Base-by-base conservation (phyloP, 106 monocot genomes). In the Dioscorea zingiberensis region DNA sequence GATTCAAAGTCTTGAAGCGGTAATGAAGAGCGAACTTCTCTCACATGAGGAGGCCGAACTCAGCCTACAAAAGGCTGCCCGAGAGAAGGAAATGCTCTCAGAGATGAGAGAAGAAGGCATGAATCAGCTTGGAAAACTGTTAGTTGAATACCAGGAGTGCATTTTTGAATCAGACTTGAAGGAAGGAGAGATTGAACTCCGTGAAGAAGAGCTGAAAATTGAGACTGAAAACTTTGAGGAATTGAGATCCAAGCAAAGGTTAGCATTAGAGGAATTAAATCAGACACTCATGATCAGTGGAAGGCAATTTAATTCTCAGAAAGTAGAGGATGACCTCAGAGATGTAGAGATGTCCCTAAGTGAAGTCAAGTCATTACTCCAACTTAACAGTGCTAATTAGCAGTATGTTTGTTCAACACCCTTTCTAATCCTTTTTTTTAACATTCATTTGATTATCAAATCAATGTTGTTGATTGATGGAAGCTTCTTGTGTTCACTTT, bases 81-180 rank as follows among this genome's bases (percentile, higher is more conserved):
- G 28, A 57, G 83, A 87, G 48, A 76, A 71, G 70, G 54, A 80
- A 74, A 62, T 64, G 25, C 25, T 86, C 13, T 29, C 26, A 38
- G 69, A 66, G 27, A 69, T 86, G 81, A 60, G 44, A 32, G 44
- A 78, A 29, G 62, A 58, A 13, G 74, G 78, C 14, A 69, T 8
- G 46, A 51, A 28, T 26, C 73, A 76, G 62, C 28, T 77, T 18
- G 82, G 54, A 44, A 68, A 45, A 2, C 30, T 82, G 58, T 19
- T 89, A 21, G 61, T 85, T 47, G 89, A 89, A 2, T 85, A 77
- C 25, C 81, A 78, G 54, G 71, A 85, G 6, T 66, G 67, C 25
- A 38, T 85, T 24, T 89, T 89, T 63, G 30, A 66, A 27, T 48
- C 65, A 30, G 68, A 82, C 27, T 38, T 85, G 70, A 85, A 74